These are phyloP conservation scores for Castanea crenata DNA, from an alignment of 306 rosid genomes.

Conservation along the genomic window DNA sequence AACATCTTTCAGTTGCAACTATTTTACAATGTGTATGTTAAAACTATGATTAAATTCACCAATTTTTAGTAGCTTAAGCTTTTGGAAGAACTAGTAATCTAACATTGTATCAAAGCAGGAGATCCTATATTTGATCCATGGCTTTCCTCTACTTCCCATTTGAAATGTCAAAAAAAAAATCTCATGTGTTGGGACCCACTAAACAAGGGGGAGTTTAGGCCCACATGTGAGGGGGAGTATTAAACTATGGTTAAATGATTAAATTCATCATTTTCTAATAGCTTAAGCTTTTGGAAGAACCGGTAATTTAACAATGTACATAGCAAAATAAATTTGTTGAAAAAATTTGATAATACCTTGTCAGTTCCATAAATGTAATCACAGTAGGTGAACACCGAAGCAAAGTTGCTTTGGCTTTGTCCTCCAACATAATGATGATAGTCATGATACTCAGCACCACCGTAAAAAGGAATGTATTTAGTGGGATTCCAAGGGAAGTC, in stretches of 20 bases:
- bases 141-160: no score
- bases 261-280: no score
- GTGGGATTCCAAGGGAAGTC: conserved; percentile 87
- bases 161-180: no score
- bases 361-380: conserved; percentile 96
- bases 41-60: no score
- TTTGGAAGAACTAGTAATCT: no score
- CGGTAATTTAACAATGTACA: background rate
- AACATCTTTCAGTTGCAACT: conserved; percentile 24
- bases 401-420: conserved; percentile 93
- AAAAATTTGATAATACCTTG: conserved; percentile 57
- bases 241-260: no score
- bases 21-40: background rate
- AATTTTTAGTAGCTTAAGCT: background rate
- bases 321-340: conserved; percentile 14
- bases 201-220: no score
- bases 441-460: conserved; percentile 93
- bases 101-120: rapidly evolving
- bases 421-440: conserved; percentile 98
- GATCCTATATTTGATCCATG: no score
- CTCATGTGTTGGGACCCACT: no score
- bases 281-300: no score
- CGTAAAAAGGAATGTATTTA: conserved; percentile 85
- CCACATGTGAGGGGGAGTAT: no score
- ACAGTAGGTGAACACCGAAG: conserved; percentile 96